Evolutionary conservation across 2,329 filamentous ascomycete species (phyloP).

Genomic region (Boeremia lycopersici): DNA sequence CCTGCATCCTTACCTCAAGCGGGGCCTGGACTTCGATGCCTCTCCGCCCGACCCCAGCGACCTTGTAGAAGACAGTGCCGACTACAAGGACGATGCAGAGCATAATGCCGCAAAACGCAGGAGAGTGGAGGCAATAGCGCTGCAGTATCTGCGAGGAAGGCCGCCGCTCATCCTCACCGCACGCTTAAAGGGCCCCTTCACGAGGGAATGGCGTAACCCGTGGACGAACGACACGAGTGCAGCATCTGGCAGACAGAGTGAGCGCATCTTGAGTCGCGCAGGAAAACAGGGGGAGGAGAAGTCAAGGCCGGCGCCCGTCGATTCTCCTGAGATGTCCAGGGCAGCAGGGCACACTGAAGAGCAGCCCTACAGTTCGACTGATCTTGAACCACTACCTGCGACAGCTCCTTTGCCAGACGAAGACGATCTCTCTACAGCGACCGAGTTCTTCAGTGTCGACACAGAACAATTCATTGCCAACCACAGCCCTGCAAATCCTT

Average conservation of each 20-base stretch:
- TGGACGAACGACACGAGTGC: slow-evolving; percentile 29
- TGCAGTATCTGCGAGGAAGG: slow-evolving; percentile 63
- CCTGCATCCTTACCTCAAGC: slow-evolving; percentile 33
- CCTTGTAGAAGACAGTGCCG: slow-evolving; percentile 55
- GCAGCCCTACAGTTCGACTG: slow-evolving; percentile 14
- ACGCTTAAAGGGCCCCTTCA: slow-evolving; percentile 66
- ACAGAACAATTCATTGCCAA: slow-evolving; percentile 18
- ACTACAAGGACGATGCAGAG: slow-evolving; percentile 63
- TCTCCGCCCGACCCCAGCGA: slow-evolving; percentile 33
- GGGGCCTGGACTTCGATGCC: slow-evolving; percentile 32
- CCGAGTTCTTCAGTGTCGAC: slow-evolving; percentile 27
- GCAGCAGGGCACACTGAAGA: slow-evolving; percentile 13
- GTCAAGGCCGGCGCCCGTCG: slow-evolving; percentile 6
- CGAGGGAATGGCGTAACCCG: slow-evolving; percentile 45
- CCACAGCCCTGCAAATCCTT: slow-evolving; percentile 23
- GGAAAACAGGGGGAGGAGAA: slow-evolving; percentile 1
- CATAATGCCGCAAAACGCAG: slow-evolving; percentile 57
- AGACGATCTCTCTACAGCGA: slow-evolving; percentile 14
- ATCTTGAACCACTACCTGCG: slow-evolving; percentile 22
- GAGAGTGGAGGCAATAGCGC: slow-evolving; percentile 65
- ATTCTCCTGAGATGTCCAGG: slow-evolving; percentile 29
- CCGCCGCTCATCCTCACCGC: slow-evolving; percentile 65
- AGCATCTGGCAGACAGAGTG: not conserved
- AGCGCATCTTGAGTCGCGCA: not conserved
- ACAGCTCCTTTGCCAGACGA: slow-evolving; percentile 24